Evolutionary conservation across 495 filamentous ascomycete species (phyloP), one percentile per base, ranked within the genome.

Genomic region (Aspergillus wentii): DNA sequence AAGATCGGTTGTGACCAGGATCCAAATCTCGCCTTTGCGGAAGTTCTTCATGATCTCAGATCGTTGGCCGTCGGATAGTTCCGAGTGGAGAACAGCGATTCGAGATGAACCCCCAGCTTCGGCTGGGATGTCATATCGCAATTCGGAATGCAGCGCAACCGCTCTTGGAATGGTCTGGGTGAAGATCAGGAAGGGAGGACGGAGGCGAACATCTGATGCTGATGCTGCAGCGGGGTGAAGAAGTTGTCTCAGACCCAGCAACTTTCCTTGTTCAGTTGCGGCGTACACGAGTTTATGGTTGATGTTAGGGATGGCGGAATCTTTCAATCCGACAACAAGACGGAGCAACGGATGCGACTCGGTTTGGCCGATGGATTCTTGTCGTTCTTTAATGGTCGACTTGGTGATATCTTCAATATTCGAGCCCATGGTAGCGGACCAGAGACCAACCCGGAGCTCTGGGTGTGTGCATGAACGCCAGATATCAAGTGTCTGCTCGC

Each of bases 371-470:
- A 57, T 45, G 6, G 46, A 37, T 21, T 57, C 52, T 19, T 54
- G 58, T 9, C 80, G 69, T 29, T 69, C 62, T 33, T 76, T 64
- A 31, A 83, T 76, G 5, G 80, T 82, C 17, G 73, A 73, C 17
- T 71, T 67, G 31, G 85, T 74, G 9, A 96, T 68, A 21, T 83
- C 69, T 60, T 98, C 94, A 32, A 96, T 82, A 48, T 82, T 88
- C 13, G 92, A 95, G 13, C 83, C 86, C 82, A 98, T 97, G 3
- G 92, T 98, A 7, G 94, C 92, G 14, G 90, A 96, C 86, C 90
- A 99, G 34, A 94, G 77, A 32, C 80, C 83, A 2, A 87, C 76
- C 5, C 81, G 72, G 8, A 97, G 69, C 14, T 70, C 57, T 2
- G 78, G 67, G 43, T 81, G 74, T 6, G 71, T 74, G 59, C 86